These are phyloP conservation scores for Zoysia pacifica DNA, from an alignment of 176 grass and related monocot genomes.

Conservation along the genomic window DNA sequence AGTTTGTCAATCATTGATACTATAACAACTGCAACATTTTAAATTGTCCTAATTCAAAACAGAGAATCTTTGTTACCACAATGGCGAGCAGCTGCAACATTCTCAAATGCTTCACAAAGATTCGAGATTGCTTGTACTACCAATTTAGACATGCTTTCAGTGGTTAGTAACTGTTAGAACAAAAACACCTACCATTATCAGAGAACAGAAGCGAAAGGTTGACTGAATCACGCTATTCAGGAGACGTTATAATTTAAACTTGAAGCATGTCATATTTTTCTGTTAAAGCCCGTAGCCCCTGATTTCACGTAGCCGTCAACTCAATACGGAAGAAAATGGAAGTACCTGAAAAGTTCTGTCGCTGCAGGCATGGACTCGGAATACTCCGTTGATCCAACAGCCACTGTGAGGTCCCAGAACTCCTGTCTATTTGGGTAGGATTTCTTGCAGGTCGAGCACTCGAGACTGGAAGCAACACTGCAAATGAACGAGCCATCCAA, in stretches of 20 bases:
- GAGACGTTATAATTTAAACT: background rate
- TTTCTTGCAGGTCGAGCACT: slow-evolving; percentile 73
- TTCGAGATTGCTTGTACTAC: background rate
- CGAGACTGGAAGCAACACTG: slow-evolving; percentile 27
- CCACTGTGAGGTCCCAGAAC: slow-evolving; percentile 73
- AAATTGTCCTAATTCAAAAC: background rate
- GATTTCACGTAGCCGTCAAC: background rate
- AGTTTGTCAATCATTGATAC: background rate
- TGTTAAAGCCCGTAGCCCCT: slow-evolving; percentile 1
- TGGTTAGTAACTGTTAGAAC: background rate
- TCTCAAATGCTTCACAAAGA: slow-evolving; percentile 10
- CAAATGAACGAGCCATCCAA: slow-evolving; percentile 7
- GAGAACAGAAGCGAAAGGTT: background rate
- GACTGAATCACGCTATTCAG: background rate
- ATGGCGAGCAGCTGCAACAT: background rate
- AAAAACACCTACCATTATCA: background rate
- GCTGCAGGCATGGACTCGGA: slow-evolving; percentile 64
- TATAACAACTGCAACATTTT: background rate
- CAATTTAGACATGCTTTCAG: slow-evolving; percentile 1
- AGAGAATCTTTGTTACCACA: background rate
- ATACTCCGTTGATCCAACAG: slow-evolving; percentile 57
- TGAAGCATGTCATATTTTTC: background rate
- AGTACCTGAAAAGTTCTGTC: slow-evolving; percentile 79
- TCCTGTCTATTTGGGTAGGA: slow-evolving; percentile 52
- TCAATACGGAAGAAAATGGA: background rate